Conservation (phyloP, 352 stramenopile genomes). For the Globisporangium apiculatum region DNA sequence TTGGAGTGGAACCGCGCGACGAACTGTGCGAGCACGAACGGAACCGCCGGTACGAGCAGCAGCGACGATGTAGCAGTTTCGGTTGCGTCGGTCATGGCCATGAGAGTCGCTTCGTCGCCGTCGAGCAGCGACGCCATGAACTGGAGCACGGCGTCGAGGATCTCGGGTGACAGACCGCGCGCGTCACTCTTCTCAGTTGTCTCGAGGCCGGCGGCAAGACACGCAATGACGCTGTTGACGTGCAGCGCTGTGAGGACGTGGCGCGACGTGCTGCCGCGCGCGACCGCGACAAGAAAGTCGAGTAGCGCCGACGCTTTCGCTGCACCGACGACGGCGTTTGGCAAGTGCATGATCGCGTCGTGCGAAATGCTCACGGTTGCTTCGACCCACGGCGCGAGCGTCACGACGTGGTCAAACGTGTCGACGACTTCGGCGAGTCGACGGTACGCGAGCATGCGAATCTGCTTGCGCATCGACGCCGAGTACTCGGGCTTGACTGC, state of each 20-base stretch:
- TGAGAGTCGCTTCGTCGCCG: slow-evolving; percentile 37
- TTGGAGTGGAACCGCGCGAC: slow-evolving; percentile 78
- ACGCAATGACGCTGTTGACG: slow-evolving; percentile 51
- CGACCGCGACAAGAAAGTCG: slow-evolving; percentile 65
- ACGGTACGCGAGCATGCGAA: slow-evolving; percentile 71
- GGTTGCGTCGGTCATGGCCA: slow-evolving; percentile 17
- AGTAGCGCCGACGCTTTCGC: slow-evolving; percentile 71
- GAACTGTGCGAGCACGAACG: slow-evolving; percentile 76
- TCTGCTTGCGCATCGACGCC: slow-evolving; percentile 69
- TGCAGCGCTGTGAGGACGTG: slow-evolving; percentile 27
- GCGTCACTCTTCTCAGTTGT: slow-evolving; percentile 16
- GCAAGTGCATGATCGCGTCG: slow-evolving; percentile 58
- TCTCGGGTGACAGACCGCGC: slow-evolving; percentile 54
- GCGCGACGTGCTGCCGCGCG: slow-evolving; percentile 31
- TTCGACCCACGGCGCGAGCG: slow-evolving; percentile 56
- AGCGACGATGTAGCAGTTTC: neutral
- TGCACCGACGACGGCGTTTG: slow-evolving; percentile 64
- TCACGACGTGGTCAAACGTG: slow-evolving; percentile 65
- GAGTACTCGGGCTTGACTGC: slow-evolving; percentile 20
- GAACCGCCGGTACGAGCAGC: slow-evolving; percentile 65
- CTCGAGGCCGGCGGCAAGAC: slow-evolving; percentile 50
- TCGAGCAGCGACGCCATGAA: slow-evolving; percentile 80
- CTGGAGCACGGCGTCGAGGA: slow-evolving; percentile 62
- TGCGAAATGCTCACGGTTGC: slow-evolving; percentile 34
- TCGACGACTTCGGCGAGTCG: slow-evolving; percentile 69